Evolutionary conservation across 495 filamentous ascomycete genomes (phyloP), one percentile per base, ranked within the genome.

Genomic region (Rusavskia elegans): DNA sequence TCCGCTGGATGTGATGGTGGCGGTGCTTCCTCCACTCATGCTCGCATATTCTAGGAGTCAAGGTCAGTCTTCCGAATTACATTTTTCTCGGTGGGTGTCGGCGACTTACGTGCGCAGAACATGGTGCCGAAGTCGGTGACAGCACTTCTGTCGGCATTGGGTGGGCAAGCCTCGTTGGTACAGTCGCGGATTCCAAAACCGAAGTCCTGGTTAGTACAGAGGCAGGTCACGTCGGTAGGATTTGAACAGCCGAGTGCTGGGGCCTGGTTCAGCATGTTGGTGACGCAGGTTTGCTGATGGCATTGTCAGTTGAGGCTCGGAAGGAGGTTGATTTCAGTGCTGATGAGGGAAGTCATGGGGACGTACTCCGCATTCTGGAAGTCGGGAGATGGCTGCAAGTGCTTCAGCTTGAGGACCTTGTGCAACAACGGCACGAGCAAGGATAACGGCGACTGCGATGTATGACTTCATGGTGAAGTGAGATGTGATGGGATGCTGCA

Each of bases 131-230:
- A 42, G 11, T 27, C 39, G 53, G 55, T 61, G 54, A 57, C 56
- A 7, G 10, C 5, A 20, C 35, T 29, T 14, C 45, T 54, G 49
- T 60, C 54, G 20, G 51, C 48, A 11, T 17, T 51, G 2, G 20
- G 9, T 14, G 66, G 64, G 71, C 87, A 93, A 48, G 76, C 72
- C 66, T 83, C 64, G 52, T 69, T 64, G 49, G 84, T 76, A 74
- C 87, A 94, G 69, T 94, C 87, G 45, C 78, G 82, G 54, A 94
- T 71, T 61, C 87, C 87, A 61, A 79, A 84, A 54, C 65, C 63
- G 66, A 88, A 93, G 74, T 87, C 60, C 37, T 59, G 46, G 54
- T 77, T 76, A 39, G 68, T 71, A 77, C 87, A 94, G 45, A 89
- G 76, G 72, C 87, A 94, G 37, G 61, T 59, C 36, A 75, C 50